Evolutionary conservation across 1,139 yeast genomes (phyloP).

Genomic region (Candida anutae): DNA sequence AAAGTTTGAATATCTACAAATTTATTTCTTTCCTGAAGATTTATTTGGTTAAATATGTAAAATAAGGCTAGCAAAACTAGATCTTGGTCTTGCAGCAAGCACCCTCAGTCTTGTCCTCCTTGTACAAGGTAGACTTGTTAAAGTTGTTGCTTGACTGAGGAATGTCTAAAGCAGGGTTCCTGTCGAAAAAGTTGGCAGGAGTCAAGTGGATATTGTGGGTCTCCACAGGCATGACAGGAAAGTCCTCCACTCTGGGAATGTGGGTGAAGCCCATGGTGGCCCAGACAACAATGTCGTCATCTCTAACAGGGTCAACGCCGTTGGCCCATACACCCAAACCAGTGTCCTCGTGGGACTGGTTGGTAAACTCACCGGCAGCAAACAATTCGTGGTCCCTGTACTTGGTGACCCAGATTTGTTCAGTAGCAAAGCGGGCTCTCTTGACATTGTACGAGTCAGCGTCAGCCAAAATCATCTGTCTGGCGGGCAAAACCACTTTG

Average conservation of each 20-base stretch:
- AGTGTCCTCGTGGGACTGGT: constrained; percentile 58
- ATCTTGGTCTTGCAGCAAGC: constrained; percentile 41
- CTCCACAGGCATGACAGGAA: constrained; percentile 92
- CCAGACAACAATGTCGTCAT: constrained; percentile 80
- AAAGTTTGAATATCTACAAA: no score
- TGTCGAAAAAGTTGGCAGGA: constrained; percentile 74
- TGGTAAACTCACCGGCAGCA: constrained; percentile 77
- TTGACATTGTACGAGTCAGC: constrained; percentile 52
- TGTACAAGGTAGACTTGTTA: constrained; percentile 55
- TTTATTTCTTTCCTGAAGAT: no score
- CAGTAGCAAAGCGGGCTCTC: constrained; percentile 67
- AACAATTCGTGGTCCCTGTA: constrained; percentile 59
- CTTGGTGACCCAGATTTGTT: constrained; percentile 72
- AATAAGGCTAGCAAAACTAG: constrained; percentile 1
- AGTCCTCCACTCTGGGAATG: constrained; percentile 82
- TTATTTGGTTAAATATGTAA: not conserved
- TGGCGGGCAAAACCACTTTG: constrained; percentile 71
- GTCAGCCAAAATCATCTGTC: constrained; percentile 67
- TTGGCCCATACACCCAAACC: constrained; percentile 64
- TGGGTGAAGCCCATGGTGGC: constrained; percentile 84
- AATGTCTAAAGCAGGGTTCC: constrained; percentile 76
- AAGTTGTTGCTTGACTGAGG: constrained; percentile 67
- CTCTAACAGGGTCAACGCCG: constrained; percentile 65
- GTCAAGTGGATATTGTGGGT: constrained; percentile 58
- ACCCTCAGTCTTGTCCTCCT: constrained; percentile 16